Base-by-base conservation (phyloP, 768 basidiomycete genomes). In the Leccinum longicurvipes region DNA sequence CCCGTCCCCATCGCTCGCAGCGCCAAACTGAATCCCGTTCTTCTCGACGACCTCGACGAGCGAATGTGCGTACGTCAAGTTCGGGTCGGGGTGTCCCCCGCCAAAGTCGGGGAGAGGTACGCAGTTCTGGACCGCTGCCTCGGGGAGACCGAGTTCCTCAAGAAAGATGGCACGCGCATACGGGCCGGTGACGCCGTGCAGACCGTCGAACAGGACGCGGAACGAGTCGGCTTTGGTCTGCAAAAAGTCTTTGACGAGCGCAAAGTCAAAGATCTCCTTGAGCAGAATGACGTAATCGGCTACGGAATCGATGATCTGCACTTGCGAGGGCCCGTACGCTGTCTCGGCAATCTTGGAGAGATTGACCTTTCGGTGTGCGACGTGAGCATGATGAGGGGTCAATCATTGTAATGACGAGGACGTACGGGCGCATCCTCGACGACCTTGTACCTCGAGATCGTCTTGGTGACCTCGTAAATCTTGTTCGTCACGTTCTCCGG, bases 31-130 rank as follows among this genome's bases (percentile, higher is more conserved):
- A 62, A 98, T 94, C 55, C 84, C 78, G 39, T 89, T 79, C 68
- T 79, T 78, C 76, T 99, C 97, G 44, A 99, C 97, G 17, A 78
- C 87, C 57, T 95, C 90, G 34, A 99, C 97, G 50, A 99, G 87
- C 14, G 85, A 79, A 74, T 94, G 92, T 2, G 97, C 97, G 73
- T 98, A 99, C 8, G 94, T 98, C 65, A 99, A 76, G 78, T 99
- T 99, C 28, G 97, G 97, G 72, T 99, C 97, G 4, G 97, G 97
- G 73, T 99, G 97, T 56, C 91, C 91, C 64, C 95, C 96, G 47
- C 95, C 96, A 70, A 99, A 99, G 73, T 98, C 93, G 21, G 96
- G 95, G 42, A 89, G 82, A 7, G 97, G 91, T 10, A 84, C 75
- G 65, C 92, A 91, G 77, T 98, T 96, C 78, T 98, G 96, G 60